Base-by-base conservation (phyloP, 805 yeast species). In the Scheffersomyces amazonensis region DNA sequence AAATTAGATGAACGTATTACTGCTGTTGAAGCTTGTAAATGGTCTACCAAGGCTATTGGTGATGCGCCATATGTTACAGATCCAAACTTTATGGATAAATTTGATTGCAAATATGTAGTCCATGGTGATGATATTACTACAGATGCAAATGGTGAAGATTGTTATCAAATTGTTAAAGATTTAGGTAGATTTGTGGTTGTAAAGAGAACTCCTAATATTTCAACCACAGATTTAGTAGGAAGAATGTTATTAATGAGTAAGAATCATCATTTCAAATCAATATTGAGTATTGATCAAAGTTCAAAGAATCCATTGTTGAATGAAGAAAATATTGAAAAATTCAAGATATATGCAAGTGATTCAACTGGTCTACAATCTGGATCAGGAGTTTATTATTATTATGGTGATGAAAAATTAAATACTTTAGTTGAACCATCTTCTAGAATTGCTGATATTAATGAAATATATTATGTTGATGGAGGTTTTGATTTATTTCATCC, bases 121-220 rank as follows among this genome's bases (percentile, higher is more conserved):
- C 99, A 93, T 60, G 99, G 99, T 5, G 99, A 93, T 62, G 99
- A 93, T 56, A 88, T 93, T 48, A 93, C 97, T 18, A 86, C 97
- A 2, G 98, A 93, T 62, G 96, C 96, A 12, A 75, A 87, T 54
- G 99, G 99, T 2, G 81, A 87, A 40, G 99, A 93, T 63, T 88
- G 97, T 53, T 93, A 93, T 63, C 83, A 84, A 41, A 72, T 60
- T 18, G 87, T 90, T 48, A 90, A 91, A 58, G 87, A 87, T 37
- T 62, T 79, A 55, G 96, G 95, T n/a, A 66, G 91, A 48, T 87
- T 91, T 57, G 75, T 82, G 16, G 88, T 87, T n/a, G 98, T 93
- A 31, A 89, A 87, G 61, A 72, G 99, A 48, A 93, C 99, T 0
- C 91, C 89, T 11, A 90, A 90, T 53, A 93, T 93, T 32, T 83